These are phyloP conservation scores for Fusarium solani-melongenae DNA, from an alignment of 2,329 filamentous ascomycete genomes.

Conservation along the genomic window DNA sequence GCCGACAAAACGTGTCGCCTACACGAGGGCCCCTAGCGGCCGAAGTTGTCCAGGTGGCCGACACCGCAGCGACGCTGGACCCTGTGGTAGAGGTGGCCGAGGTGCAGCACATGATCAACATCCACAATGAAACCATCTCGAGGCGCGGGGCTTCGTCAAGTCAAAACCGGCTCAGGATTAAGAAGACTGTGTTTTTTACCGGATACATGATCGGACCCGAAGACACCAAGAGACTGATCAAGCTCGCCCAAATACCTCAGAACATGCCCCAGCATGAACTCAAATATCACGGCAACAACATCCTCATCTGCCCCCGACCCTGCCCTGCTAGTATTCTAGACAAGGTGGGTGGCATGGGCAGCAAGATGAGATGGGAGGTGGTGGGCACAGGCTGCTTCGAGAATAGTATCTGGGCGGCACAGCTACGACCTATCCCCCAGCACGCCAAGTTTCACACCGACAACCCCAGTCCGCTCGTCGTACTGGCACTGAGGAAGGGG, in stretches of 20 bases:
- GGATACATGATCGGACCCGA: slow-evolving; percentile 83
- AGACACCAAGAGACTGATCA: slow-evolving; percentile 78
- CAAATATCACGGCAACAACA: slow-evolving; percentile 86
- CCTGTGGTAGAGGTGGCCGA: slow-evolving; percentile 83
- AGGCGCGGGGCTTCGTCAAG: slow-evolving; percentile 49
- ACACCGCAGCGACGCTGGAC: slow-evolving; percentile 78
- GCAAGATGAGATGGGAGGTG: slow-evolving; percentile 86
- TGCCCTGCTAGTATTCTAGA: slow-evolving; percentile 78
- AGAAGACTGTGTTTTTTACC: slow-evolving; percentile 90
- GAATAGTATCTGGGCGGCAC: slow-evolving; percentile 87
- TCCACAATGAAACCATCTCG: slow-evolving; percentile 74
- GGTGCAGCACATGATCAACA: slow-evolving; percentile 89
- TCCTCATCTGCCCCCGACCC: slow-evolving; percentile 86
- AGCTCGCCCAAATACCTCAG: slow-evolving; percentile 73
- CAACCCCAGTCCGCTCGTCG: slow-evolving; percentile 80
- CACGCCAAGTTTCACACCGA: slow-evolving; percentile 80
- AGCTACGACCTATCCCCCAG: slow-evolving; percentile 77
- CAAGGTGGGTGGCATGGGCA: slow-evolving; percentile 88
- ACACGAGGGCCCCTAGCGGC: slow-evolving; percentile 74
- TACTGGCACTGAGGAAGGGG: slow-evolving; percentile 82
- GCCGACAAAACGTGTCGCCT: slow-evolving; percentile 57
- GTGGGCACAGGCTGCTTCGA: slow-evolving; percentile 80
- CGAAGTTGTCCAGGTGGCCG: slow-evolving; percentile 88
- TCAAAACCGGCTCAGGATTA: slow-evolving; percentile 72
- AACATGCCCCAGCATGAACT: slow-evolving; percentile 76